Conservation (phyloP, 495 filamentous ascomycete species). For the Penicillium verhagenii region DNA sequence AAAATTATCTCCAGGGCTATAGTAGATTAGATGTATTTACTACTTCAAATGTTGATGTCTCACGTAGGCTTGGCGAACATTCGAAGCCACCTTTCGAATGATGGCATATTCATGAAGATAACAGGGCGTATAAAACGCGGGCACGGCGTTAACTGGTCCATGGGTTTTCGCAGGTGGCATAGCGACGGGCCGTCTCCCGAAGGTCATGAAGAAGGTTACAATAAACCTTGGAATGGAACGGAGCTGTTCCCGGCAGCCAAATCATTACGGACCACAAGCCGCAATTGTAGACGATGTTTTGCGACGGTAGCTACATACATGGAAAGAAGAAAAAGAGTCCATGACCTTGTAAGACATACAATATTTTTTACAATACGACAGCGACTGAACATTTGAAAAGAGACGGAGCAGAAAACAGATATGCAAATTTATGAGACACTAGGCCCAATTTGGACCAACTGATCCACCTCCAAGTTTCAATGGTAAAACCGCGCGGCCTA, state of each 20-base stretch:
- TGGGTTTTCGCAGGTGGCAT: neutral
- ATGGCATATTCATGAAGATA: neutral
- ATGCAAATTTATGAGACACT: too few relatives aligned
- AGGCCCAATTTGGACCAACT: too few relatives aligned
- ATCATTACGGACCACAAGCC: neutral
- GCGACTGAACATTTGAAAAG: too few relatives aligned
- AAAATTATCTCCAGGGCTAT: neutral
- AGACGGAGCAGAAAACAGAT: too few relatives aligned
- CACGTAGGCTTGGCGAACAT: too few relatives aligned
- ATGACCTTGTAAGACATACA: too few relatives aligned
- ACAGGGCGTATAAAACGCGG: neutral
- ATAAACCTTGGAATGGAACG: neutral
- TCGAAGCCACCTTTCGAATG: neutral
- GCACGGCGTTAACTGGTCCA: neutral
- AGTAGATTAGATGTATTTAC: neutral
- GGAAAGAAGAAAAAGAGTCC: too few relatives aligned
- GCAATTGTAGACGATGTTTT: neutral
- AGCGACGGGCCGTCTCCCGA: neutral
- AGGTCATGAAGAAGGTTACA: neutral
- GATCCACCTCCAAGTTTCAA: too few relatives aligned
- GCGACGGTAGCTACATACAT: too few relatives aligned
- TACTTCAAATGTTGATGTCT: too few relatives aligned
- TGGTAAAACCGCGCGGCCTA: too few relatives aligned
- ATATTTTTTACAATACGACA: too few relatives aligned
- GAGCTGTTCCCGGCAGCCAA: conserved; percentile 3